Base-by-base conservation (phyloP, 768 basidiomycete genomes). In the Lactarius deliciosus region DNA sequence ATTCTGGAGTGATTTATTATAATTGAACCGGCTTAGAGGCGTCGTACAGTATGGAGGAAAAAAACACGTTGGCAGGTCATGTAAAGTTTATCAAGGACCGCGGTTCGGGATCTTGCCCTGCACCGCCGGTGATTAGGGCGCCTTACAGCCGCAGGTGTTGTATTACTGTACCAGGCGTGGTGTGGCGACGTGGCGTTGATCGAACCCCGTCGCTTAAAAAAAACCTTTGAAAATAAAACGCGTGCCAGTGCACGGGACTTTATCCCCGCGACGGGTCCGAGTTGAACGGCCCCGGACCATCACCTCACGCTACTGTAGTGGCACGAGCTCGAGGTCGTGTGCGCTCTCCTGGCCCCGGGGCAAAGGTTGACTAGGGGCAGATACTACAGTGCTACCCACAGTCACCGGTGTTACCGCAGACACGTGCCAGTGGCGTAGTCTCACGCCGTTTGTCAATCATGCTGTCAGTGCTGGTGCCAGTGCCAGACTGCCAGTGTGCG, bases 91-190 rank as follows among this genome's bases (percentile, higher is more conserved):
- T 36, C 36, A 36, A 11, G 22, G 22, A 11, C 22, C n/a, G 22
- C 47, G 8, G n/a, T n/a, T 22, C 22, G 13, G 47, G 47, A 36
- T 3, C 9, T 25, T 22, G n/a, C 5, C 10, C 22, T 50, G n/a
- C n/a, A 22, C 47, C n/a, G 47, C 22, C 50, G 50, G 50, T 50
- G 50, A 50, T 50, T 50, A 50, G 22, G 10, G 22, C 50, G 50
- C 22, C 50, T 50, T 50, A 50, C 50, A 50, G 50, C 50, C 47
- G 47, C 47, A 22, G 16, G 40, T 50, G 22, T 10, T 22, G 47
- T 22, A n/a, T n/a, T 50, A 22, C 47, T 22, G 50, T 50, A 50
- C 50, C 50, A 50, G 50, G 50, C 50, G 50, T 50, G 50, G 22
- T 50, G 22, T 50, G 30, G 30, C 30, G 30, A 30, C 30, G 50